Conservation (phyloP, 176 grass and related monocot species). For the Cymbopogon citratus region DNA sequence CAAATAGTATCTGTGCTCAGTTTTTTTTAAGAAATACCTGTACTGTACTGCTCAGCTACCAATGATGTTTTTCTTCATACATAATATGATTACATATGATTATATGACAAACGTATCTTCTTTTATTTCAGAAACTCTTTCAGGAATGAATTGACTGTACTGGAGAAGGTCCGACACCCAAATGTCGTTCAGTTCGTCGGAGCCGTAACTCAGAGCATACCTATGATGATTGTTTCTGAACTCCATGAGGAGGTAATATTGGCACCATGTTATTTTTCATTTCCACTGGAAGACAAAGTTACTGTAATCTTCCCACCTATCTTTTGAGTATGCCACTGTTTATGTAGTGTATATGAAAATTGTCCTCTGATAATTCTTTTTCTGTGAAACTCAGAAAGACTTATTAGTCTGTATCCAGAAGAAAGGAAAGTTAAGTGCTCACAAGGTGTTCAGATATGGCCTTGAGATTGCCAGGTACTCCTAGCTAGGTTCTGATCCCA, state of each 20-base stretch:
- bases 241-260: slow-evolving; percentile 58
- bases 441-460: slow-evolving; percentile 84
- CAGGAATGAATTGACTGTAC: slow-evolving; percentile 65
- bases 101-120: neutral
- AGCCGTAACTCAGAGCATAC: slow-evolving; percentile 88
- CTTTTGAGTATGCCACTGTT: neutral
- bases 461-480: slow-evolving; percentile 92
- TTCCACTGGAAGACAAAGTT: neutral
- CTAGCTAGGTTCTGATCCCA: neutral
- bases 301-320: neutral
- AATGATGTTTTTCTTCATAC: neutral
- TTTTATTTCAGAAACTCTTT: slow-evolving; percentile 63
- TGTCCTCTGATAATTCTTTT: neutral
- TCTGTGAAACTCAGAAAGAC: slow-evolving; percentile 45
- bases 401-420: slow-evolving; percentile 71
- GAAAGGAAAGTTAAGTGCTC: slow-evolving; percentile 69
- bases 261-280: neutral
- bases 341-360: neutral
- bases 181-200: slow-evolving; percentile 90
- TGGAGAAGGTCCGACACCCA: slow-evolving; percentile 86
- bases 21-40: neutral
- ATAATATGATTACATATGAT: neutral
- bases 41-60: neutral
- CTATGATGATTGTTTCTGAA: slow-evolving; percentile 98
- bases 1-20: neutral